These are phyloP conservation scores for Podochytrium sp. DNA, from an alignment of 192 early-diverging fungal genomes.

Conservation along the genomic window DNA sequence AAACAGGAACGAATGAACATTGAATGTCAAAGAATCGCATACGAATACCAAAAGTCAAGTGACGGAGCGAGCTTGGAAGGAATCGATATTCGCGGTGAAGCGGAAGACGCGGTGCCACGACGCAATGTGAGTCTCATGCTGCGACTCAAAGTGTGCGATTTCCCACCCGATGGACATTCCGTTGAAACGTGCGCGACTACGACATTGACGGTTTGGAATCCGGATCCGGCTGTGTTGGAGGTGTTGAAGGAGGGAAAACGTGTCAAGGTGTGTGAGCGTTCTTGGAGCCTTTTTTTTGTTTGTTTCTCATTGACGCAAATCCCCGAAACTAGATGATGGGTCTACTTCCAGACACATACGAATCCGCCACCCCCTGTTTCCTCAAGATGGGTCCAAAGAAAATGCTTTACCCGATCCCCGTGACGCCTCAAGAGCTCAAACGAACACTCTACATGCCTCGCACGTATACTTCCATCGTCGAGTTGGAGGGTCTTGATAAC, in stretches of 20 bases:
- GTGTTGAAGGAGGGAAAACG: conserved; percentile 59
- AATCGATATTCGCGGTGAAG: neutral
- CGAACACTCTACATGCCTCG: conserved; percentile 41
- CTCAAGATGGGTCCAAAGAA: conserved; percentile 33
- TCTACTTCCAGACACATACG: conserved; percentile 23
- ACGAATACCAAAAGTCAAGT: neutral
- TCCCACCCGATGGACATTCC: neutral
- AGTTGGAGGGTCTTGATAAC: conserved; percentile 21
- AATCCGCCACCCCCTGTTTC: neutral
- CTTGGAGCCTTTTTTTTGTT: neutral
- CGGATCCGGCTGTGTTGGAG: conserved; percentile 40
- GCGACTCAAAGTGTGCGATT: conserved; percentile 13
- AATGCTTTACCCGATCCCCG: conserved; percentile 29
- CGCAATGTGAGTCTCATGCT: conserved; percentile 15
- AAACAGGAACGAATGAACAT: neutral
- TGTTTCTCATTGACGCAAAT: conserved; percentile 4
- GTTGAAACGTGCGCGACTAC: neutral
- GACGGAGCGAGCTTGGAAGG: neutral
- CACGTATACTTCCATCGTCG: neutral
- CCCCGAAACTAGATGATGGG: conserved; percentile 24
- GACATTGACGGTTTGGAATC: conserved; percentile 54
- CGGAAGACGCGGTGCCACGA: neutral
- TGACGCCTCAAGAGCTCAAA: neutral
- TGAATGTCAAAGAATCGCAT: neutral
- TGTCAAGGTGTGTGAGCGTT: conserved; percentile 51